phyloP scores from a whole-genome alignment of 345 rosid genomes.

The Durio zibethinus region DNA sequence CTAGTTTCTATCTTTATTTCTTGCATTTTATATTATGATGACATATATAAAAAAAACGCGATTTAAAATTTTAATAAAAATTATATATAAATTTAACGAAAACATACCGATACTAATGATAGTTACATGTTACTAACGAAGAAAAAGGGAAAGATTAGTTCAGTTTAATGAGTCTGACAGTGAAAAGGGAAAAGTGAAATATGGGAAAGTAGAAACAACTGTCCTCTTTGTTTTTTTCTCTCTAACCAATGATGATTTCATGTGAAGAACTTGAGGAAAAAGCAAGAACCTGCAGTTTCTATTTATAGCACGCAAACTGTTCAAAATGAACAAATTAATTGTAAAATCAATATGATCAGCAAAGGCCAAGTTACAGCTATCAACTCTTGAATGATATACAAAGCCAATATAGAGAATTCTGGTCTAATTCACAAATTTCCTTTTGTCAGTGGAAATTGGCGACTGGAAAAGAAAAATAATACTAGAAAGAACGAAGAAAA shows the following conservation, averaged over 20 bases:
- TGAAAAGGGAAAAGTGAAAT: constrained; percentile 4
- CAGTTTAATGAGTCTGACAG: constrained; percentile 1
- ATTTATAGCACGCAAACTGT: neutral
- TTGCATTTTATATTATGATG: too few species aligned
- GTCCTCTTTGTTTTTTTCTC: neutral
- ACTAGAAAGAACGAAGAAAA: too few species aligned
- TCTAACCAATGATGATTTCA: constrained; percentile 14
- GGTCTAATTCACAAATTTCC: neutral
- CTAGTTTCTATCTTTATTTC: too few species aligned
- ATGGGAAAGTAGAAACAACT: neutral
- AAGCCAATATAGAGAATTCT: neutral
- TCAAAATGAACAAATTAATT: neutral
- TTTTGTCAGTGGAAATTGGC: neutral
- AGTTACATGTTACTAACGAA: neutral
- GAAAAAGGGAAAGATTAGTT: neutral
- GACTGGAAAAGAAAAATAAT: neutral
- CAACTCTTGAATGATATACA: neutral
- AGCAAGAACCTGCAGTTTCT: neutral
- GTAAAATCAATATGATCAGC: neutral
- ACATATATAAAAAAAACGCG: too few species aligned
- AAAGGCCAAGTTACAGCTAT: neutral
- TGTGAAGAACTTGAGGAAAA: neutral
- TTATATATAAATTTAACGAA: too few species aligned
- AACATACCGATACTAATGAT: too few species aligned
- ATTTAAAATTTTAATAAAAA: too few species aligned